phyloP scores from a whole-genome alignment of 1,284 basidiomycete species.

The Ganoderma lingzhi region DNA sequence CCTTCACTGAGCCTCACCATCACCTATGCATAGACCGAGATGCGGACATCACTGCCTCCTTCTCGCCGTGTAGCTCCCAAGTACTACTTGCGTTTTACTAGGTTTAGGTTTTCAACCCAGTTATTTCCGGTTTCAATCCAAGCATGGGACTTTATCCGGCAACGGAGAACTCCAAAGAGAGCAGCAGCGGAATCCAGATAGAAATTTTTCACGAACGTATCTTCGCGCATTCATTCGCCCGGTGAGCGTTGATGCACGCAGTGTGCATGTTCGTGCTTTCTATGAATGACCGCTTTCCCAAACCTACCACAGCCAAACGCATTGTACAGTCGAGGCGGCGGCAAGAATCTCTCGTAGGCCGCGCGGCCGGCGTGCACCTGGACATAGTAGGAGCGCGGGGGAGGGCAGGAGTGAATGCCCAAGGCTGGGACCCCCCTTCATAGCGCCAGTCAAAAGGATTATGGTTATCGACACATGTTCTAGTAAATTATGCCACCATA shows the following conservation, averaged over 20 bases:
- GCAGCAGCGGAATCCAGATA: neutral
- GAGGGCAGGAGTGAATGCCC: neutral
- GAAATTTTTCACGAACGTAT: neutral
- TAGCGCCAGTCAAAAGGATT: neutral
- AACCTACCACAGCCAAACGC: neutral
- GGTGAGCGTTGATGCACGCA: neutral
- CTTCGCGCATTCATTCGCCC: neutral
- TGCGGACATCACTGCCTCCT: neutral
- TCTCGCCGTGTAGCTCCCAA: neutral
- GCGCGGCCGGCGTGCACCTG: neutral
- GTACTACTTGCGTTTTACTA: too few relatives aligned
- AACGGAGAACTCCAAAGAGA: neutral
- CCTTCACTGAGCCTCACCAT: neutral
- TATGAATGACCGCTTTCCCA: neutral
- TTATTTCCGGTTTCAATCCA: neutral
- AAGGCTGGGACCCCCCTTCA: neutral
- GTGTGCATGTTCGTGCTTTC: neutral
- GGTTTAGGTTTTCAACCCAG: neutral
- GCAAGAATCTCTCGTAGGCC: neutral
- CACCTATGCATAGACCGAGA: neutral
- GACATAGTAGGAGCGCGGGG: neutral
- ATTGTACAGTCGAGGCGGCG: neutral
- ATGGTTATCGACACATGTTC: neutral
- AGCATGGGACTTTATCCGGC: neutral
- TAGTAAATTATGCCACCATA: neutral